Conservation (phyloP, 2,329 filamentous ascomycete species). For the Aureobasidium sp. region DNA sequence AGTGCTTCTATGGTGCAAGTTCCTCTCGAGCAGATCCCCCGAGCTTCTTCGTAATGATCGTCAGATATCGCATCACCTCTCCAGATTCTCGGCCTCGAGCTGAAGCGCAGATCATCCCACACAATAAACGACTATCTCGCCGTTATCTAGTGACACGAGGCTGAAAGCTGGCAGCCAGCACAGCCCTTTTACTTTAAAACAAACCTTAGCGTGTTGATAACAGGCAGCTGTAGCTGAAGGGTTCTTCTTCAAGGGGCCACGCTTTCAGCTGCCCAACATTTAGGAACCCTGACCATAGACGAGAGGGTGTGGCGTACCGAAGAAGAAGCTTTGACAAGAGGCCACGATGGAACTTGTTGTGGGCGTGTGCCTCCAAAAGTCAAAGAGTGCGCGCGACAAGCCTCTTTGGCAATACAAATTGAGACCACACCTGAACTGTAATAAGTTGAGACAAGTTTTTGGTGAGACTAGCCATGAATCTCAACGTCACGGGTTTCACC, state of each 20-base stretch:
- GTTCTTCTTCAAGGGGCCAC: background rate
- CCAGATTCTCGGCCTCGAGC: background rate
- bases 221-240: background rate
- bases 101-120: constrained; percentile 7
- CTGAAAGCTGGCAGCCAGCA: background rate
- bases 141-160: background rate
- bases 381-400: background rate
- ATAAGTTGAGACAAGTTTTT: constrained; percentile 2
- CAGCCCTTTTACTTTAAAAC: background rate
- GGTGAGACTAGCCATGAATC: background rate
- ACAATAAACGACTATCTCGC: constrained; percentile 7
- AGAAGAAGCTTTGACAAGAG: background rate
- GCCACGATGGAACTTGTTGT: background rate
- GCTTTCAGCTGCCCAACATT: background rate
- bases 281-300: background rate
- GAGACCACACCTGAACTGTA: constrained; percentile 5
- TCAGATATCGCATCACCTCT: background rate
- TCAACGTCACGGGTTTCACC: constrained; percentile 4
- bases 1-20: background rate
- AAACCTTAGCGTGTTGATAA: background rate
- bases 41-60: background rate
- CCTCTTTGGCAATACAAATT: background rate
- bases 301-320: background rate
- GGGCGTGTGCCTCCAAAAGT: background rate
- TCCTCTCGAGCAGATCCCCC: background rate